Evolutionary conservation across 345 rosid genomes (phyloP), one percentile per base, ranked within the genome.

Genomic region (Camelina neglecta): DNA sequence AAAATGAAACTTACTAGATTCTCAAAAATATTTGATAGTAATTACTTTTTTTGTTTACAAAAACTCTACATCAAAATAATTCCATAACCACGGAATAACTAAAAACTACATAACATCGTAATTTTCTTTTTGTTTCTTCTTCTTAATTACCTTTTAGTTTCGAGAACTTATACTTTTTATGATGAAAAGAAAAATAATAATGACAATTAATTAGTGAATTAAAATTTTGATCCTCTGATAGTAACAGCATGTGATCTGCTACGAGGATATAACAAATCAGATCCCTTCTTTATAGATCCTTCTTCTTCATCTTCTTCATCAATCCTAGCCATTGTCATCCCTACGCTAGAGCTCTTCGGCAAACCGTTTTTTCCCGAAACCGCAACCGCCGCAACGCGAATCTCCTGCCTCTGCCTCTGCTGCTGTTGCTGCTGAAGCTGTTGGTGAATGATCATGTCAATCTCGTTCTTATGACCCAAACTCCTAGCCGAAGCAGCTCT

Each of bases 401-500:
- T 54, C 36, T 41, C 67, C 10, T 29, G 26, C 47, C 8, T 23
- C 4, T 35, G 77, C 3, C 4, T 13, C 49, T 36, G 47, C 20
- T 7, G 58, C 31, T 72, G 69, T 38, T 20, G 55, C 11, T 44
- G 66, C 7, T 53, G 55, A 3, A 31, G 67, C n/a, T 84, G 83
- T 5, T 85, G 82, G 36, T 78, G 55, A 42, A 77, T 47, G 81
- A 84, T 76, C 76, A 73, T 73, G 20, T 88, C 85, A 8, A 76
- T 38, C 75, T 86, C 92, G 16, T 86, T 88, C 58, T 47, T 55
- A 60, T 86, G 89, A 6, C 88, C 89, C 3, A 75, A 49, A 71
- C 81, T 79, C 67, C 92, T 75, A 13, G 71, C 88, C 0, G 88
- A 86, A 13, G 92, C 88, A 36, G 92, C 92, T 75, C 90, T 82